Evolutionary conservation across 768 basidiomycete genomes (phyloP).

Genomic region (Xerocomellus amylosporus): DNA sequence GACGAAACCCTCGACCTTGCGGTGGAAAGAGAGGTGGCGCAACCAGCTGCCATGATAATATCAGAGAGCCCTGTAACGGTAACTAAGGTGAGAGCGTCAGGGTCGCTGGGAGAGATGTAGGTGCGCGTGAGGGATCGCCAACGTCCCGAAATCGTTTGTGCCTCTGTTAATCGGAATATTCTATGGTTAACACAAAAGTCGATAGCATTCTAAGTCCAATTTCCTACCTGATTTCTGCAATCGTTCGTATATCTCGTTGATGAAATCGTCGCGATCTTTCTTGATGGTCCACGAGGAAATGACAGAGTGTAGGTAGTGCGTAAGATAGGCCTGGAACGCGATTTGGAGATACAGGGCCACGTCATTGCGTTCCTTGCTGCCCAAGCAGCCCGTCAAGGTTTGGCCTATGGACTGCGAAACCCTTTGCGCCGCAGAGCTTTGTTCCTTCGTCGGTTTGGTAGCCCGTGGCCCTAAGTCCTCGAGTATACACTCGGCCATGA

Average conservation of each 20-base stretch:
- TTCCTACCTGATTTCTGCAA: constrained; percentile 8
- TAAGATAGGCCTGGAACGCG: constrained; percentile 9
- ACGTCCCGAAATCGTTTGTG: constrained; percentile 6
- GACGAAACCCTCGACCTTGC: constrained; percentile 1
- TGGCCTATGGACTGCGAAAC: constrained; percentile 1
- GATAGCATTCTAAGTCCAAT: not conserved
- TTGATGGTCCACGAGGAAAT: constrained; percentile 15
- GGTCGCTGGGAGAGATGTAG: not conserved
- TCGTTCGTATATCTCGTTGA: constrained; percentile 5
- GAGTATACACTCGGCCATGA: constrained; percentile 7
- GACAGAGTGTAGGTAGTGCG: not conserved
- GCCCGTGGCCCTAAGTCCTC: not conserved
- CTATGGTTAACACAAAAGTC: not conserved
- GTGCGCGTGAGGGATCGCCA: constrained; percentile 15
- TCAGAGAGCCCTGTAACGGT: constrained; percentile 1
- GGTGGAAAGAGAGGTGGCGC: not conserved
- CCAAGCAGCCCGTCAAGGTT: not conserved
- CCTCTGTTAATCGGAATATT: not conserved
- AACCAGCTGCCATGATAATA: constrained; percentile 8
- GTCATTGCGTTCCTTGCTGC: not conserved
- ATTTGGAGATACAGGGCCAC: constrained; percentile 6
- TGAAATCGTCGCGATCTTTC: not conserved
- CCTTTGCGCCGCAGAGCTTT: not conserved
- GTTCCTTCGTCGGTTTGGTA: not conserved
- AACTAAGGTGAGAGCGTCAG: not conserved